Evolutionary conservation across 1,139 yeast species (phyloP), one percentile per base, ranked within the genome.

Genomic region (Hanseniaspora sp.): DNA sequence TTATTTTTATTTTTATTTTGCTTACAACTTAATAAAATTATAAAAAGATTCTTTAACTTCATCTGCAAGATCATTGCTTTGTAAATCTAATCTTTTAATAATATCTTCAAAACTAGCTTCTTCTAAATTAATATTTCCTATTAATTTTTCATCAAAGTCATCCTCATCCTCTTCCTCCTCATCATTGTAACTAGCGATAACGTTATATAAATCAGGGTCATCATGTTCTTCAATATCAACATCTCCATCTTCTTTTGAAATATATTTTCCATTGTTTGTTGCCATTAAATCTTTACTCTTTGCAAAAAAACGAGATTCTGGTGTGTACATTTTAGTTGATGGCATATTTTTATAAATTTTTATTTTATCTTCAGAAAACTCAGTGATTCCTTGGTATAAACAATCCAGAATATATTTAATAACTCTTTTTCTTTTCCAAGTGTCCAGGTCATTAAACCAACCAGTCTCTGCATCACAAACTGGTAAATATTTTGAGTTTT

Each of bases 321-420:
- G 52, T 23, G 35, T 59, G 62, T 58, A 59, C 56, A 9, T 61
- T 67, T 5, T 61, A 67, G 34, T 64, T 70, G 18, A 63, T 58
- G 59, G 60, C 73, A 60, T 64, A 47, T 57, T 64, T 64, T 56
- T 67, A 66, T 58, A 69, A 63, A 56, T 69, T 65, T 54, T 70
- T 65, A 67, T 67, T 69, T 64, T 69, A 73, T 52, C 74, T 67
- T 60, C 65, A 62, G 58, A 76, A 65, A 59, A 80, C 67, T 63
- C 75, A 70, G 42, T 60, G 41, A 65, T 67, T 12, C 69, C 69
- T 56, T 69, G 68, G 15, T 82, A 75, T 59, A 83, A 65, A 58
- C 81, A 75, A 37, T 77, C 76, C 55, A 86, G 68, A 66, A 90
- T 90, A 62, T 83, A 84, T 59, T 90, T 75, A 56, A 88, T 75